Percentiles rank a stretch among this genome's conserved stretches.
These are phyloP conservation scores for Mediolabrus comicus DNA, from an alignment of 108 stramenopile species.

Conservation along the genomic window DNA sequence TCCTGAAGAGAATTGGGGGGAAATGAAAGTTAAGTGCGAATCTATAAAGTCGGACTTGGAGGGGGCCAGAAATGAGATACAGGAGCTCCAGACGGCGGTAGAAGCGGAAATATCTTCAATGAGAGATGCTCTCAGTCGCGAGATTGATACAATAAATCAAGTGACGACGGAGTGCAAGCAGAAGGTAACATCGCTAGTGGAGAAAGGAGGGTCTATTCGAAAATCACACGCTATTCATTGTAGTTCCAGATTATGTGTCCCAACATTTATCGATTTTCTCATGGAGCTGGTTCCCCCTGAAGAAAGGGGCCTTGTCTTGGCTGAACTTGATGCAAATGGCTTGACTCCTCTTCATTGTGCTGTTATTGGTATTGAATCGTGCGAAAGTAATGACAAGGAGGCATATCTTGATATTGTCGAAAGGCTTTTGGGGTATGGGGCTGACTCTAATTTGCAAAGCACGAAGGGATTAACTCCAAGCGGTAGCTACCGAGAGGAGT, in stretches of 20 bases:
- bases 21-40: neutral
- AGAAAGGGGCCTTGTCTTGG: neutral
- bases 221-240: neutral
- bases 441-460: neutral
- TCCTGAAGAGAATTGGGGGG: neutral
- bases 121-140: too few relatives aligned
- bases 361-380: neutral
- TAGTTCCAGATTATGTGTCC: neutral
- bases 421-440: neutral
- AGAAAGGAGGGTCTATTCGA: neutral
- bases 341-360: neutral
- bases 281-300: neutral
- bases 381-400: neutral
- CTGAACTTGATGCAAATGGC: neutral
- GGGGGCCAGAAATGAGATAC: neutral
- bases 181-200: neutral
- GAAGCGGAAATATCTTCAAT: too few relatives aligned
- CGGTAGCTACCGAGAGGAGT: neutral
- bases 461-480: neutral
- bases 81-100: neutral
- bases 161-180: neutral
- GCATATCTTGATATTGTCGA: neutral
- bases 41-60: neutral
- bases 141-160: too few relatives aligned
- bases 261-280: neutral